Evolutionary conservation across 2,329 filamentous ascomycete genomes (phyloP).

Genomic region (Sordariomycetes sp.): DNA sequence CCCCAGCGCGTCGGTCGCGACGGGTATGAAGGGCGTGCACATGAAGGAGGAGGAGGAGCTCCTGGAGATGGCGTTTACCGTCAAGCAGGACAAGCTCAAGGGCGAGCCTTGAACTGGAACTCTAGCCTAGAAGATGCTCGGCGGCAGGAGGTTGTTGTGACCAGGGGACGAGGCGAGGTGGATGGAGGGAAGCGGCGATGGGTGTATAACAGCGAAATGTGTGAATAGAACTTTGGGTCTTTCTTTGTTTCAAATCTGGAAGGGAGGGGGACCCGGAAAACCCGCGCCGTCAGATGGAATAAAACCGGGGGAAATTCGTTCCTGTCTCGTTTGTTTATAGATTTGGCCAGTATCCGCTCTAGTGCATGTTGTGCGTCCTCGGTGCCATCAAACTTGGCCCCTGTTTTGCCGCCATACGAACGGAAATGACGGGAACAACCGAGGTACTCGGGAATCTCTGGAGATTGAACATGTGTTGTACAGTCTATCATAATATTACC

Average conservation of each 20-base stretch:
- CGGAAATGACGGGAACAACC: background rate
- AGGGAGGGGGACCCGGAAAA: background rate
- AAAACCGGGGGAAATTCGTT: background rate
- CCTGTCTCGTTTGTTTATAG: background rate
- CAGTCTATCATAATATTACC: background rate
- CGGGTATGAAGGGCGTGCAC: slow-evolving; percentile 79
- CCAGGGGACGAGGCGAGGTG: background rate
- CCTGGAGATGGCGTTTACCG: slow-evolving; percentile 49
- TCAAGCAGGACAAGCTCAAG: slow-evolving; percentile 57
- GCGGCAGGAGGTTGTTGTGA: background rate
- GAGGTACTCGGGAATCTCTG: background rate
- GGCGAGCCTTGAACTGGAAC: slow-evolving; percentile 26
- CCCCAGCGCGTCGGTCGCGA: slow-evolving; percentile 87
- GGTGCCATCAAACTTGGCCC: no score
- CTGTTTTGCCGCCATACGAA: no score
- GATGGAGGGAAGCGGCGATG: background rate
- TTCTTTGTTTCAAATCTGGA: background rate
- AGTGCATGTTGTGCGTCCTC: no score
- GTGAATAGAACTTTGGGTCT: background rate
- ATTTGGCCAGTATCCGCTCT: background rate
- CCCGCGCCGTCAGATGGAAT: background rate
- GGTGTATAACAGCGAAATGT: background rate
- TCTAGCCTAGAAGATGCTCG: background rate
- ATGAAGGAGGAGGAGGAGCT: slow-evolving; percentile 87
- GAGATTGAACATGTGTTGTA: background rate